These are phyloP conservation scores for Suillus hirtellus DNA, from an alignment of 768 basidiomycete species.

Conservation along the genomic window DNA sequence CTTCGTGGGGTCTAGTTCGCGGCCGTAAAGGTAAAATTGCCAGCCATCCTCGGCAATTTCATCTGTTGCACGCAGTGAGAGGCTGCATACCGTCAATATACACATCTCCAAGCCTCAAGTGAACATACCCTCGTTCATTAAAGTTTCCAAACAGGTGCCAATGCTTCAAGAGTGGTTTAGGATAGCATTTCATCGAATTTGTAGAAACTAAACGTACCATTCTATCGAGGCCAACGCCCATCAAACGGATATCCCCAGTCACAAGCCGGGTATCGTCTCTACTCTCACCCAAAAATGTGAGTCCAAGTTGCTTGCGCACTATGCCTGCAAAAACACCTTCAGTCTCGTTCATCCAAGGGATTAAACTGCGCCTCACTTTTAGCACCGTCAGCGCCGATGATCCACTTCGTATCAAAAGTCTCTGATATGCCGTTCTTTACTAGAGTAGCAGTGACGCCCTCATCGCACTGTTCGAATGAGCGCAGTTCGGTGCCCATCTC, in stretches of 20 bases:
- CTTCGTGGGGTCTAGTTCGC: slow-evolving; percentile 22
- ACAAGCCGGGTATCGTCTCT: slow-evolving; percentile 28
- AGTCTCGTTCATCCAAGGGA: background rate
- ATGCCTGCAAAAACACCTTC: background rate
- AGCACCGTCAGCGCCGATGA: slow-evolving; percentile 22
- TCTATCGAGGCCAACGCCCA: slow-evolving; percentile 35
- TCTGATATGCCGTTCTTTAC: slow-evolving; percentile 7
- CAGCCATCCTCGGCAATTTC: slow-evolving; percentile 27
- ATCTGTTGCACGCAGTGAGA: slow-evolving; percentile 37
- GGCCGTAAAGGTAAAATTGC: slow-evolving; percentile 32
- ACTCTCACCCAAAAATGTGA: slow-evolving; percentile 30
- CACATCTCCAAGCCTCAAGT: background rate
- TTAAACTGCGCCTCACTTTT: slow-evolving; percentile 9
- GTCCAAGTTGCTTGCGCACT: slow-evolving; percentile 14
- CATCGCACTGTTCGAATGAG: slow-evolving; percentile 33
- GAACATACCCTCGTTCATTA: background rate
- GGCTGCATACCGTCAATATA: slow-evolving; percentile 18
- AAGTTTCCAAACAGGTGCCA: slow-evolving; percentile 51
- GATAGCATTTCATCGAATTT: background rate
- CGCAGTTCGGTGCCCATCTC: slow-evolving; percentile 38
- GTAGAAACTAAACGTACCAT: slow-evolving; percentile 30
- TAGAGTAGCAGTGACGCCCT: slow-evolving; percentile 28
- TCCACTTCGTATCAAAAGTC: slow-evolving; percentile 8
- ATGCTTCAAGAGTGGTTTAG: slow-evolving; percentile 26
- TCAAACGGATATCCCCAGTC: slow-evolving; percentile 38